Conservation (phyloP, 1,284 basidiomycete genomes). For the Farysia itapuensis region DNA sequence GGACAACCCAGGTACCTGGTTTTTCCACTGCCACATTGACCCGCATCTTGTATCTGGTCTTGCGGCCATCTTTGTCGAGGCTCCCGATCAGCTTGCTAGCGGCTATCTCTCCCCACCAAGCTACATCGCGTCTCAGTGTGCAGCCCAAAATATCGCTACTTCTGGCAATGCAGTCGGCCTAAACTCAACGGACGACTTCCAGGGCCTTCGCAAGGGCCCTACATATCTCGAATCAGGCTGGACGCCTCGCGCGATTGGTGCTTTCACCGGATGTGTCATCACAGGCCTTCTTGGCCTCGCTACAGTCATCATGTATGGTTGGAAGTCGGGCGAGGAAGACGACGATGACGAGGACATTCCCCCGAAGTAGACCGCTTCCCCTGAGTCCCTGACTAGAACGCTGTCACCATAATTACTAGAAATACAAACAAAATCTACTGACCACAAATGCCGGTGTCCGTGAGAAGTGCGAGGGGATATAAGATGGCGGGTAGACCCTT, state of each 20-base stretch:
- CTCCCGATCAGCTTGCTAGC: constrained; percentile 63
- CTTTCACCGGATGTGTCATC: constrained; percentile 81
- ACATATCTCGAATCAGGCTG: constrained; percentile 40
- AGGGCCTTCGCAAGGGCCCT: constrained; percentile 18
- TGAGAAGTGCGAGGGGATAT: no score
- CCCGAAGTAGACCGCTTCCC: no score
- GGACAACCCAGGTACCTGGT: constrained; percentile 49
- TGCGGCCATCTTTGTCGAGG: constrained; percentile 73
- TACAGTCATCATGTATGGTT: constrained; percentile 76
- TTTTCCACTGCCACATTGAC: constrained; percentile 52
- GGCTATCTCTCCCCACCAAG: constrained; percentile 66
- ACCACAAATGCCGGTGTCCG: no score
- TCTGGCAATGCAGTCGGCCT: constrained; percentile 53
- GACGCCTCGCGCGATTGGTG: constrained; percentile 66
- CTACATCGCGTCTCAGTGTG: constrained; percentile 72
- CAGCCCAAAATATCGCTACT: constrained; percentile 66
- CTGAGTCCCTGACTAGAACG: no score
- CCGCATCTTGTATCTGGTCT: constrained; percentile 68
- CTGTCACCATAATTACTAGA: no score
- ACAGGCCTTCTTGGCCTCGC: constrained; percentile 78
- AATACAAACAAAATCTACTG: no score
- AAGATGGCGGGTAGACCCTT: no score
- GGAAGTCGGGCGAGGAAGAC: constrained; percentile 21
- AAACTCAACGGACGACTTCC: constrained; percentile 48
- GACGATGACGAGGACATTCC: constrained; percentile 25